Evolutionary conservation across 116 monocot genomes (phyloP).

Genomic region (Dioscorea cayenensis): DNA sequence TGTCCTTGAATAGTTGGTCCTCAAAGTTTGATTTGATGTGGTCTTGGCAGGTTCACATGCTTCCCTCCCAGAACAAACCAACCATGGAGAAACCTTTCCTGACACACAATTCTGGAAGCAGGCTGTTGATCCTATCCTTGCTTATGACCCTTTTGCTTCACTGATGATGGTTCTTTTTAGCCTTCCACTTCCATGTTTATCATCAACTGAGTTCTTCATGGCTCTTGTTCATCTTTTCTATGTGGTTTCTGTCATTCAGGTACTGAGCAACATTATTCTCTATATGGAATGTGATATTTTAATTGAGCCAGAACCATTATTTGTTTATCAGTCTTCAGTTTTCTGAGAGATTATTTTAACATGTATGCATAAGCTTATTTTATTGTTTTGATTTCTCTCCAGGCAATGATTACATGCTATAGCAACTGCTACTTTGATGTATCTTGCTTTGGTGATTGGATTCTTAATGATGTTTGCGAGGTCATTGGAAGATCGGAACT

Average conservation of each 20-base stretch:
- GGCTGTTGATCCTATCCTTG: conserved; percentile 76
- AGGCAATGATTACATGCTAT: conserved; percentile 89
- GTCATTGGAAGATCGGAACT: conserved; percentile 38
- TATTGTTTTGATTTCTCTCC: conserved; percentile 19
- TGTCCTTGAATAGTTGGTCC: background rate
- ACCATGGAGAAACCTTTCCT: conserved; percentile 37
- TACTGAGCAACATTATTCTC: conserved; percentile 14
- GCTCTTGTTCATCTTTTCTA: conserved; percentile 94
- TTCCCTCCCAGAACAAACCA: conserved; percentile 17
- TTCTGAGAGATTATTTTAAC: background rate
- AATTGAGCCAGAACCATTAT: background rate
- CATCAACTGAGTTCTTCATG: conserved; percentile 55
- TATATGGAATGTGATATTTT: background rate
- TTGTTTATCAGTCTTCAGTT: background rate
- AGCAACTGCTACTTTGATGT: conserved; percentile 32
- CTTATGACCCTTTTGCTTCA: conserved; percentile 86
- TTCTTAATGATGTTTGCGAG: conserved; percentile 56
- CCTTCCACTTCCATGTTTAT: conserved; percentile 70
- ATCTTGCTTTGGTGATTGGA: conserved; percentile 33
- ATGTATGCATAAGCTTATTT: background rate
- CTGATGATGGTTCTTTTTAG: conserved; percentile 79
- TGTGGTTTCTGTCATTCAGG: conserved; percentile 75
- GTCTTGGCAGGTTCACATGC: conserved; percentile 31
- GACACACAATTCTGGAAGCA: conserved; percentile 70
- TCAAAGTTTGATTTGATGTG: conserved; percentile 1